phyloP scores from a whole-genome alignment of 768 basidiomycete genomes.

The Lactarius pseudohatsudake region DNA sequence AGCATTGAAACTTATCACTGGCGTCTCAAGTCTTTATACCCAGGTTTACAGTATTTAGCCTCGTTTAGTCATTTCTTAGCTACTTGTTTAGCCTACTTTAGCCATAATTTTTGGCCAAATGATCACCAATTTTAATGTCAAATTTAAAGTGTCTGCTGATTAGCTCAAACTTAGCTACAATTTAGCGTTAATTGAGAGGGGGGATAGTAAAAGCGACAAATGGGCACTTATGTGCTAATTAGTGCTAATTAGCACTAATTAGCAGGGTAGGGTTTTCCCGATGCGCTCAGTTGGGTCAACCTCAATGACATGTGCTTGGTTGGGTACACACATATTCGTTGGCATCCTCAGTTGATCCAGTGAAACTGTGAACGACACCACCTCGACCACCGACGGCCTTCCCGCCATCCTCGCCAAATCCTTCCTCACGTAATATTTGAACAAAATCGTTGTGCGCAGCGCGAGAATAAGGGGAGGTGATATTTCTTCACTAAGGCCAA shows the following conservation, averaged over 20 bases:
- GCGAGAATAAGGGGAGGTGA: conserved; percentile 73
- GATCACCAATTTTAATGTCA: background rate
- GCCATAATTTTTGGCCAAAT: background rate
- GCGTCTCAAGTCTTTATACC: no score
- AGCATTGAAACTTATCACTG: no score
- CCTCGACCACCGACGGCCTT: conserved; percentile 55
- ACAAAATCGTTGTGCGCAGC: conserved; percentile 74
- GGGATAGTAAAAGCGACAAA: no score
- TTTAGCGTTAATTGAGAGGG: background rate
- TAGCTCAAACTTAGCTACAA: background rate
- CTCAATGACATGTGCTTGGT: background rate
- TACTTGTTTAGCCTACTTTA: background rate
- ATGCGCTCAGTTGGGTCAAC: background rate
- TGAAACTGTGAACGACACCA: conserved; percentile 84
- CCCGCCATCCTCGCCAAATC: conserved; percentile 60
- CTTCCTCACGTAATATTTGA: conserved; percentile 59
- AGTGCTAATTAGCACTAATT: no score
- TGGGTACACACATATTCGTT: conserved; percentile 55
- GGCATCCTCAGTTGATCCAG: conserved; percentile 62
- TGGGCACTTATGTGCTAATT: no score
- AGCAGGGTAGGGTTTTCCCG: no score
- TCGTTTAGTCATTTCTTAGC: background rate
- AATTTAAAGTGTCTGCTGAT: background rate
- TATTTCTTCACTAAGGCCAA: conserved; percentile 66
- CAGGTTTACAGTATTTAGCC: background rate